Evolutionary conservation across 2,329 filamentous ascomycete genomes (phyloP).

Genomic region (Stagonosporopsis vannaccii): DNA sequence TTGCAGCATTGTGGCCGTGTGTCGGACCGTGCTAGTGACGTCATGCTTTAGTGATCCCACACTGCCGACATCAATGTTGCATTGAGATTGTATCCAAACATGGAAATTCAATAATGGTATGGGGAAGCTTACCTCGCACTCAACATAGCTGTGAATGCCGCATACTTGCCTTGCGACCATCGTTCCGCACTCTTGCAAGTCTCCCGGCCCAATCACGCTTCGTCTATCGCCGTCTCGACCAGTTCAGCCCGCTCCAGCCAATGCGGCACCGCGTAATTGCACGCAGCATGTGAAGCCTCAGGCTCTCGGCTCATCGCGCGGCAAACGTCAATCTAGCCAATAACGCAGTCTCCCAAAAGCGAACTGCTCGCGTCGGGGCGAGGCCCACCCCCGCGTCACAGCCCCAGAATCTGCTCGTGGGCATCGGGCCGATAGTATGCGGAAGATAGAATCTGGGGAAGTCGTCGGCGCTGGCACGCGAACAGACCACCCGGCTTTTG

Average conservation of each 20-base stretch:
- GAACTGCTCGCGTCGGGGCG: not conserved
- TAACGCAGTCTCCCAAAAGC: conserved; percentile 3
- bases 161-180: not conserved
- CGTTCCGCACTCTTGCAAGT: not conserved
- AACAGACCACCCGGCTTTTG: not conserved
- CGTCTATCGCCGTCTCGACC: not conserved
- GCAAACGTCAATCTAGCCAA: not conserved
- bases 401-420: conserved; percentile 11
- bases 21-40: conserved; percentile 1
- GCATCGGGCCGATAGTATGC: conserved; percentile 9
- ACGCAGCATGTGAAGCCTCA: not conserved
- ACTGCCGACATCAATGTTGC: not conserved
- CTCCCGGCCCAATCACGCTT: conserved; percentile 8
- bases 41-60: conserved; percentile 2
- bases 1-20: not conserved
- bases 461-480: conserved; percentile 3
- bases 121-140: conserved; percentile 7
- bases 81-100: not conserved
- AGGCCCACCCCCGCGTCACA: conserved; percentile 11
- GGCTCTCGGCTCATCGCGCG: not conserved
- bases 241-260: conserved; percentile 1
- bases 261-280: conserved; percentile 4
- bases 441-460: conserved; percentile 13
- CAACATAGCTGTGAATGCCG: conserved; percentile 11
- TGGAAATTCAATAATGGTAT: not conserved